Evolutionary conservation across 768 basidiomycete species (phyloP), one percentile per base, ranked within the genome.

Genomic region (Phlegmacium glaucopus): DNA sequence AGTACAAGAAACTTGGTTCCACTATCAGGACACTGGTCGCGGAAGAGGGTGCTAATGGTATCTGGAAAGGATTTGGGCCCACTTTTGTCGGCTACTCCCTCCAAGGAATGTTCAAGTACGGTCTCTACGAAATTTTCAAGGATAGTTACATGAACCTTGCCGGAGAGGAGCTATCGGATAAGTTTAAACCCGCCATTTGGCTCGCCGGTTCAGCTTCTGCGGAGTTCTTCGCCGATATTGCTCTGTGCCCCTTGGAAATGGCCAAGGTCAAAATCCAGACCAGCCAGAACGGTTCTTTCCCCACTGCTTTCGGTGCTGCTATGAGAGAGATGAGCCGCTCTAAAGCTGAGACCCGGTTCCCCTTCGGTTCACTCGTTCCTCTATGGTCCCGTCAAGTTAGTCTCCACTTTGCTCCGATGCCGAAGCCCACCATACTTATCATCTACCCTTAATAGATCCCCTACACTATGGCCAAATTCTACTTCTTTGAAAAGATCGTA

Each of bases 391-490:
- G 89, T 64, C 89, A 90, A 75, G 87, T 86, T 48, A 44, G 74
- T 57, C 47, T 55, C 32, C 39, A 32, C 5, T 32, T 13, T 40
- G 40, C 16, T 18, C 16, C 34, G 28, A 30, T 6, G 39, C 41
- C 36, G 10, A 16, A 26, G 28, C 5, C 9, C 26, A 38, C 44
- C 17, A 26, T 32, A 42, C 35, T 45, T 28, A 54, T 30, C 27
- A 32, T 32, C 29, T 45, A 38, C 16, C 27, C 37, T 25, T 12
- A 39, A 26, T 51, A 95, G 87, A 93, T 95, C 61, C 94, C 94
- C 45, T 96, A 96, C 78, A 96, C 94, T 61, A 94, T 96, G 93
- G 93, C 93, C 76, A 96, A 96, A 73, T 96, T 96, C 82, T 91
- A 82, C 82, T 92, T 90, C 80, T 94, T 85, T 67, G 91, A 94